Evolutionary conservation across 2,329 filamentous ascomycete species (phyloP), one percentile per base, ranked within the genome.

Genomic region (Chrysoporthe cubensis): DNA sequence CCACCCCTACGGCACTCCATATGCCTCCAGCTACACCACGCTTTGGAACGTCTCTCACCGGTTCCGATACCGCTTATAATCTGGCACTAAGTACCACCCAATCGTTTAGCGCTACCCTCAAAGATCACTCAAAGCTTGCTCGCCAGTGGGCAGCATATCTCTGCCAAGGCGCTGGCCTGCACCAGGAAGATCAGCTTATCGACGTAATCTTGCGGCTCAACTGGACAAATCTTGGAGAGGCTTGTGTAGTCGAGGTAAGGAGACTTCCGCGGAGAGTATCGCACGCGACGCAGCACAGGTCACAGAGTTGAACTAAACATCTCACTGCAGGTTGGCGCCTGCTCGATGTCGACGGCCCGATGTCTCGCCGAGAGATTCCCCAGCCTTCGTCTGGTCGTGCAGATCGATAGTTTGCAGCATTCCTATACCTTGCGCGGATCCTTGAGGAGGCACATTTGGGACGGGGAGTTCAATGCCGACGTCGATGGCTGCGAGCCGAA

Each of bases 1-100:
- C 73, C 0, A 74, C 75, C 5, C 79, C 80, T 0, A 64, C 75
- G 4, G 78, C 80, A 2, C 69, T 81, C 66, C 70, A 78, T 11
- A 80, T 79, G 76, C 65, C 74, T 0, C 40, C 65, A 18, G 72
- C 73, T 9, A 76, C 74, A 8, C 68, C 71, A 57, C 72, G 69
- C 58, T 46, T 40, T 52, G 57, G 57, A 16, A 34, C 34, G 26
- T 21, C 21, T 37, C 21, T 18, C 13, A 60, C 32, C 59, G 64
- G 26, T 48, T 60, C 67, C 16, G 69, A 73, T 50, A 71, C 62
- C 48, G 70, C 74, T 21, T 73, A 71, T 61, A 70, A 60, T 16
- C 37, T 71, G 52, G 71, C 71, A n/a, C 67, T 73, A 48, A 71
- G 71, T 42, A 72, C 72, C 3, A 62, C 66, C 52, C 43, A 66